Percentiles rank a stretch among this genome's conserved stretches.
Evolutionary conservation across 345 rosid genomes (phyloP).

Genomic region (Brassica incana): DNA sequence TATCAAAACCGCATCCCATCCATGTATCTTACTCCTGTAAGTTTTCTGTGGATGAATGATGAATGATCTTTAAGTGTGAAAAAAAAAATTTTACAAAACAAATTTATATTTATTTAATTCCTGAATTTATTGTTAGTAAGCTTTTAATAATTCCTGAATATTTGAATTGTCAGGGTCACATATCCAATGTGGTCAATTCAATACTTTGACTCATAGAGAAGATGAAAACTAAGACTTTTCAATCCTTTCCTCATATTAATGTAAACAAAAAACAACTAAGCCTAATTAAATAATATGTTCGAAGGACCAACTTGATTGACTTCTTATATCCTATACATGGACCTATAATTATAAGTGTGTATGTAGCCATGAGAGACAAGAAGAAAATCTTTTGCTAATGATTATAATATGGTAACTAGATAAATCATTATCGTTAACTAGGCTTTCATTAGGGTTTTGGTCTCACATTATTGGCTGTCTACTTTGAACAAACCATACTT

Average conservation of each 20-base stretch:
- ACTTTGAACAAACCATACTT: constrained; percentile 39
- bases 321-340: constrained; percentile 19
- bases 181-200: constrained; percentile 26
- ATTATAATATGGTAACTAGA: not conserved
- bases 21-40: too few species aligned
- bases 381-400: constrained; percentile 17
- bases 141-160: not conserved
- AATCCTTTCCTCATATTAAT: not conserved
- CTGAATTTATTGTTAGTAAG: not conserved
- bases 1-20: too few species aligned
- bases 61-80: too few species aligned
- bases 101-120: not conserved
- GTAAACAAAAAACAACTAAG: not conserved
- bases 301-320: constrained; percentile 37
- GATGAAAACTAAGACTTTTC: constrained; percentile 15
- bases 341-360: constrained; percentile 15
- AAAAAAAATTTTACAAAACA: not conserved
- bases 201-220: constrained; percentile 30
- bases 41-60: too few species aligned
- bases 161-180: constrained; percentile 17
- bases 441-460: constrained; percentile 23
- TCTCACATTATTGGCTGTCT: constrained; percentile 38
- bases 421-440: constrained; percentile 7
- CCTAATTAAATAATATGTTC: constrained; percentile 3
- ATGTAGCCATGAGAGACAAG: constrained; percentile 7